Evolutionary conservation across 1,284 basidiomycete genomes (phyloP).

Genomic region (Ustilago cynodontis): DNA sequence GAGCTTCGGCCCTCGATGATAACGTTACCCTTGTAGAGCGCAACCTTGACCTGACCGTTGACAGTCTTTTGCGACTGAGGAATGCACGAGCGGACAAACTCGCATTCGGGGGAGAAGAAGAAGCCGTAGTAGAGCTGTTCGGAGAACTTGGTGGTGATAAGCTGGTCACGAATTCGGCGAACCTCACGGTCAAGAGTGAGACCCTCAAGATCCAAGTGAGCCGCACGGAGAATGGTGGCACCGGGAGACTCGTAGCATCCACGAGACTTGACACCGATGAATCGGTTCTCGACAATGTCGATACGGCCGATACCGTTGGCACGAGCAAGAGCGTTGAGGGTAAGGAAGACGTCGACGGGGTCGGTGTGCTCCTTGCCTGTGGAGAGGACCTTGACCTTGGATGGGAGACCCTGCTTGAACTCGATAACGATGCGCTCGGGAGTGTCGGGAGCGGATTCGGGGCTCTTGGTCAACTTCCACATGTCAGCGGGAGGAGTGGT

Average conservation of each 20-base stretch:
- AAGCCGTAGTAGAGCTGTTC: slow-evolving; percentile 92
- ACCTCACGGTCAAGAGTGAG: slow-evolving; percentile 97
- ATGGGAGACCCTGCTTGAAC: slow-evolving; percentile 83
- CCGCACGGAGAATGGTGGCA: slow-evolving; percentile 92
- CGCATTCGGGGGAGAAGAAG: slow-evolving; percentile 97
- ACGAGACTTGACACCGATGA: slow-evolving; percentile 98
- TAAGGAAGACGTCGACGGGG: slow-evolving; percentile 93
- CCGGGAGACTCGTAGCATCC: slow-evolving; percentile 99
- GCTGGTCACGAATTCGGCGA: slow-evolving; percentile 91
- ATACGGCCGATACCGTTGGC: slow-evolving; percentile 96
- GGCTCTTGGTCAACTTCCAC: slow-evolving; percentile 95
- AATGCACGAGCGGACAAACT: slow-evolving; percentile 81
- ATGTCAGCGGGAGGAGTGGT: slow-evolving; percentile 95
- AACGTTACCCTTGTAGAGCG: slow-evolving; percentile 96
- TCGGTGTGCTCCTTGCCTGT: slow-evolving; percentile 76
- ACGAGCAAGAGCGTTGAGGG: slow-evolving; percentile 89
- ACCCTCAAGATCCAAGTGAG: slow-evolving; percentile 96
- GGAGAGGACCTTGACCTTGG: slow-evolving; percentile 57
- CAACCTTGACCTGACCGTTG: slow-evolving; percentile 89
- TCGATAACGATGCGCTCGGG: slow-evolving; percentile 79
- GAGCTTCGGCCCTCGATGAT: slow-evolving; percentile 92
- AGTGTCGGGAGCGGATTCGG: slow-evolving; percentile 82
- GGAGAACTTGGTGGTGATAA: slow-evolving; percentile 89
- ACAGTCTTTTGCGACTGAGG: slow-evolving; percentile 94
- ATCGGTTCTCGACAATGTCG: slow-evolving; percentile 99